Conservation (phyloP, 1,139 yeast species). For the Keqinozyma sinolaborantium region DNA sequence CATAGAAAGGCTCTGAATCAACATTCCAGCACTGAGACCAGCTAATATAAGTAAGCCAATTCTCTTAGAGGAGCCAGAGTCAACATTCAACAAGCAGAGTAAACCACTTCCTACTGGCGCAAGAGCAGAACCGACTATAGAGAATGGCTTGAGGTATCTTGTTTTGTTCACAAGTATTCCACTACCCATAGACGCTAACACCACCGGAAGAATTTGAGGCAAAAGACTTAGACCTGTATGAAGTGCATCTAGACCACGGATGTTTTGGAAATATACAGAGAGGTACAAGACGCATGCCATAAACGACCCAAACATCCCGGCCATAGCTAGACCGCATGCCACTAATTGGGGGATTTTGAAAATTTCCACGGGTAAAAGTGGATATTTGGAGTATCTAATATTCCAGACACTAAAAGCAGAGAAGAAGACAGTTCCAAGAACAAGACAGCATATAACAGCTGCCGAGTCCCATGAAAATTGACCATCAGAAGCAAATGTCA, state of each 20-base stretch:
- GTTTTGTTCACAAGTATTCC: constrained; percentile 30
- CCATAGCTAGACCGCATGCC: constrained; percentile 19
- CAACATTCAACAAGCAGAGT: constrained; percentile 25
- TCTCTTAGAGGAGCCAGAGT: constrained; percentile 21
- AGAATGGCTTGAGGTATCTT: constrained; percentile 27
- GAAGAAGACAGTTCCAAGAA: constrained; percentile 35
- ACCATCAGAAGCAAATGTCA: constrained; percentile 39
- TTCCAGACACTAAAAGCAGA: constrained; percentile 24
- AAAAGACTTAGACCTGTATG: constrained; percentile 37
- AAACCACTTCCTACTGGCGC: constrained; percentile 35
- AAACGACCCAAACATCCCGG: constrained; percentile 22
- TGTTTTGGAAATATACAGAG: constrained; percentile 37
- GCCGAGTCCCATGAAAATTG: constrained; percentile 50
- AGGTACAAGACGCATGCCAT: constrained; percentile 23
- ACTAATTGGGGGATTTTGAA: constrained; percentile 18
- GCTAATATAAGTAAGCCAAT: constrained; percentile 32
- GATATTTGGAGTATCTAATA: constrained; percentile 20
- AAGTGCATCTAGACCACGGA: constrained; percentile 29
- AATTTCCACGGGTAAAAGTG: constrained; percentile 25
- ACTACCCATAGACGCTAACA: constrained; percentile 22
- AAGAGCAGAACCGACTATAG: constrained; percentile 20
- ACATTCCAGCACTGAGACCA: constrained; percentile 29
- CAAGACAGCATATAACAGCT: constrained; percentile 42
- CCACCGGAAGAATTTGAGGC: constrained; percentile 34
- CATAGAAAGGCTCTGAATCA: constrained; percentile 26